phyloP scores from a whole-genome alignment of 2,329 filamentous ascomycete species.

The Hypoxylon sp. region DNA sequence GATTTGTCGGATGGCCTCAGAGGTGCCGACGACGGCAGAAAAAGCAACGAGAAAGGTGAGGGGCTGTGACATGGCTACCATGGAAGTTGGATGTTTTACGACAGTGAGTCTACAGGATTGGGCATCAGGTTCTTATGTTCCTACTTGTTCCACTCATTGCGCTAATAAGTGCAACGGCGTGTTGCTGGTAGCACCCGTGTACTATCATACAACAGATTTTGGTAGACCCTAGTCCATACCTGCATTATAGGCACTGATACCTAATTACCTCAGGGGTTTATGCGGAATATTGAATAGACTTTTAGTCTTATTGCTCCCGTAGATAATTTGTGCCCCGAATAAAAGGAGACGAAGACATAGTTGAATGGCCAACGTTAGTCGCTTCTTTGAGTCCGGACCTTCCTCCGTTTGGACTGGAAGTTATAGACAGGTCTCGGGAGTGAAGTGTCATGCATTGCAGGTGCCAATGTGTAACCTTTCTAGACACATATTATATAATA shows the following conservation, averaged over 20 bases:
- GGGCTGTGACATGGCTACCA: slow-evolving; percentile 40
- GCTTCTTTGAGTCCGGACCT: slow-evolving; percentile 22
- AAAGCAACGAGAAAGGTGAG: slow-evolving; percentile 51
- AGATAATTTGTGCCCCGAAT: slow-evolving; percentile 11
- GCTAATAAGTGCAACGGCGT: slow-evolving; percentile 24
- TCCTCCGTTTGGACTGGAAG: slow-evolving; percentile 8
- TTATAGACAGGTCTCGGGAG: slow-evolving; percentile 29
- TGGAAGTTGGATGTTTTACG: slow-evolving; percentile 19
- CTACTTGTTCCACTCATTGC: too few relatives aligned
- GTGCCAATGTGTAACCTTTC: slow-evolving; percentile 41
- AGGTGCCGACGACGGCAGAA: slow-evolving; percentile 55
- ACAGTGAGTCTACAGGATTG: slow-evolving; percentile 3
- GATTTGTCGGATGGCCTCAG: slow-evolving; percentile 57
- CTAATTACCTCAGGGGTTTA: slow-evolving; percentile 4
- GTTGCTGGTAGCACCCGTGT: slow-evolving; percentile 27
- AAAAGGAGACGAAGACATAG: too few relatives aligned
- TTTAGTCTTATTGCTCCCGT: neutral
- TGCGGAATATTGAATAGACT: slow-evolving; percentile 15
- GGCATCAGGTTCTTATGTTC: slow-evolving; percentile 22
- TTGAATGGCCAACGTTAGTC: too few relatives aligned
- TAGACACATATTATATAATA: slow-evolving; percentile 28
- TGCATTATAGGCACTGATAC: slow-evolving; percentile 14
- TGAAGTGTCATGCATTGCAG: slow-evolving; percentile 33
- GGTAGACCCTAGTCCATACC: slow-evolving; percentile 12
- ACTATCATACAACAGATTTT: slow-evolving; percentile 17